Evolutionary conservation across 176 grass and related monocot species (phyloP).

Genomic region (Puccinellia tenuiflora): DNA sequence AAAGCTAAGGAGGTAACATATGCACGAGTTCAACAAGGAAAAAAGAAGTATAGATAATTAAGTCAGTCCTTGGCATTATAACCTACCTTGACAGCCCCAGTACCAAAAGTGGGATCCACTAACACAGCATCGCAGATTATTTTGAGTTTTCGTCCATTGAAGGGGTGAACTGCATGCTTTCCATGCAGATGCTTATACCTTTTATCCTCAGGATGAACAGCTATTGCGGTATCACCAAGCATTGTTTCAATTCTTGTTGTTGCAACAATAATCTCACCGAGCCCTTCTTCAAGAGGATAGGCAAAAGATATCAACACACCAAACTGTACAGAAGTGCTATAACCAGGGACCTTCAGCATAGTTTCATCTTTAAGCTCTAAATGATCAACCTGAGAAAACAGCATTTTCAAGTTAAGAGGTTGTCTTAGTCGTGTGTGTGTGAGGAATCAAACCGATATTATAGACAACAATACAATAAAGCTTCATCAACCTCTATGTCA

Average conservation of each 20-base stretch:
- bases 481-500: slow-evolving; percentile 61
- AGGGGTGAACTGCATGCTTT: slow-evolving; percentile 72
- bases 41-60: neutral
- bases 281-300: slow-evolving; percentile 72
- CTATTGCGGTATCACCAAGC: slow-evolving; percentile 83
- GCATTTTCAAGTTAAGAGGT: neutral
- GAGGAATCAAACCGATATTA: neutral
- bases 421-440: neutral
- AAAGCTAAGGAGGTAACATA: neutral
- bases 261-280: slow-evolving; percentile 81
- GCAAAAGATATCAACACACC: slow-evolving; percentile 88
- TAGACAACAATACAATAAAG: slow-evolving; percentile 41
- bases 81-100: slow-evolving; percentile 86
- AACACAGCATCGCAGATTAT: slow-evolving; percentile 78
- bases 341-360: slow-evolving; percentile 67
- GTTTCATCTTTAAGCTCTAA: slow-evolving; percentile 75
- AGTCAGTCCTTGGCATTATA: neutral
- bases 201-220: slow-evolving; percentile 76
- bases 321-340: slow-evolving; percentile 55
- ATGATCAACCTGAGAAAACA: slow-evolving; percentile 69
- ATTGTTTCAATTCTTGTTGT: slow-evolving; percentile 94
- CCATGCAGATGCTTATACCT: slow-evolving; percentile 80
- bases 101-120: slow-evolving; percentile 77
- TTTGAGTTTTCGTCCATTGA: slow-evolving; percentile 66
- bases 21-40: neutral